Evolutionary conservation across 352 stramenopile genomes (phyloP).

Genomic region (Phytophthora citrophthora): DNA sequence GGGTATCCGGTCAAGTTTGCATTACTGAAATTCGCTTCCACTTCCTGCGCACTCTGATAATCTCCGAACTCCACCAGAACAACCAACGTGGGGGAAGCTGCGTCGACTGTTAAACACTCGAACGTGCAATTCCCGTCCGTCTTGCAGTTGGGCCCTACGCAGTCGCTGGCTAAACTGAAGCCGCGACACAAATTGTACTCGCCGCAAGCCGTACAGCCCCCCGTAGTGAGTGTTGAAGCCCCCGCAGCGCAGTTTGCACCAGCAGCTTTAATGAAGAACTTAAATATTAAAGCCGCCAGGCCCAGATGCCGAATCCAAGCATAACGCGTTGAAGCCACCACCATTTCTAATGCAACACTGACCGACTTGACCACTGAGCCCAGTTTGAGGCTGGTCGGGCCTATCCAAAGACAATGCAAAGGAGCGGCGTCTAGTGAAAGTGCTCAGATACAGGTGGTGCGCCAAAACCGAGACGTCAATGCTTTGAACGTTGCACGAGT

Average conservation of each 20-base stretch:
- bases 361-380: no score
- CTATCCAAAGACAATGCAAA: slow-evolving; percentile 15
- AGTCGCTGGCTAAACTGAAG: slow-evolving; percentile 11
- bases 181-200: slow-evolving; percentile 14
- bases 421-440: slow-evolving; percentile 11
- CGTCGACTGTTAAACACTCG: slow-evolving; percentile 21
- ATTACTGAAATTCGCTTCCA: slow-evolving; percentile 1
- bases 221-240: slow-evolving; percentile 22
- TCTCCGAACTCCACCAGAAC: slow-evolving; percentile 32
- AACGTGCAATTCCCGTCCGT: slow-evolving; percentile 24
- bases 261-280: not conserved
- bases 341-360: slow-evolving; percentile 13
- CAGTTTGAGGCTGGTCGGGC: not conserved
- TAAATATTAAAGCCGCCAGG: not conserved
- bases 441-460: slow-evolving; percentile 15
- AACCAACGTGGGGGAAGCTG: slow-evolving; percentile 4
- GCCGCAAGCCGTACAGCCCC: slow-evolving; percentile 21
- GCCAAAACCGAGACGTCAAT: slow-evolving; percentile 1
- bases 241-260: slow-evolving; percentile 14
- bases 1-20: slow-evolving; percentile 2
- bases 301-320: slow-evolving; percentile 6
- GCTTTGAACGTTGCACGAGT: slow-evolving; percentile 1
- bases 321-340: not conserved
- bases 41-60: slow-evolving; percentile 5
- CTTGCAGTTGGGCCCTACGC: slow-evolving; percentile 19